Conservation (phyloP, 78 protist genomes). For the Dictyostelium citrinum region DNA sequence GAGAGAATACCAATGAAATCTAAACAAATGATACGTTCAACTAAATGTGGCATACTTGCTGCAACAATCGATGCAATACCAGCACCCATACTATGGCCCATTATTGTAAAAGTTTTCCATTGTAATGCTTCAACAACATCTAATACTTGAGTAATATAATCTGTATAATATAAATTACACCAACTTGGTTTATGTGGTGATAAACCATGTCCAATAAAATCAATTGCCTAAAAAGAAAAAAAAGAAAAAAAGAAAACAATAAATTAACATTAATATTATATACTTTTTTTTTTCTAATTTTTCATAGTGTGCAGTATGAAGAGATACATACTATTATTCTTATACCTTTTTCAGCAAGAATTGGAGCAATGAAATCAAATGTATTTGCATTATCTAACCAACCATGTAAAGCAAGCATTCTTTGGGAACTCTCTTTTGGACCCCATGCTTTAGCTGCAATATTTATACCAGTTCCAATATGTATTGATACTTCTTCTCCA, state of each 20-base stretch:
- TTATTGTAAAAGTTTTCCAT: conserved; percentile 39
- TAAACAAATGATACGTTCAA: conserved; percentile 47
- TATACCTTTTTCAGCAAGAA: conserved; percentile 17
- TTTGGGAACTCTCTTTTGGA: background rate
- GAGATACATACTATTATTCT: background rate
- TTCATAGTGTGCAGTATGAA: too few species aligned
- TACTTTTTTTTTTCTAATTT: too few species aligned
- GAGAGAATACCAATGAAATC: conserved; percentile 59
- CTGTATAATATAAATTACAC: conserved; percentile 66
- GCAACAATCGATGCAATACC: conserved; percentile 30
- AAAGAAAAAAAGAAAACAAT: background rate
- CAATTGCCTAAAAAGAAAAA: background rate
- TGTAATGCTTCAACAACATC: conserved; percentile 59
- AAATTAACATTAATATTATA: too few species aligned
- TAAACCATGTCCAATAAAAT: conserved; percentile 45
- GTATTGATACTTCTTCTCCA: conserved; percentile 33
- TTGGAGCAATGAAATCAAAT: conserved; percentile 50
- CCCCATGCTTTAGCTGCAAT: conserved; percentile 62
- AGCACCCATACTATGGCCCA: conserved; percentile 31
- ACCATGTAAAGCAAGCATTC: conserved; percentile 35
- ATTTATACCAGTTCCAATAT: conserved; percentile 32
- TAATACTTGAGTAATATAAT: conserved; percentile 52
- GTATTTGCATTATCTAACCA: conserved; percentile 69
- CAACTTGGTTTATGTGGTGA: conserved; percentile 51
- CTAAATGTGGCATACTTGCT: conserved; percentile 49